phyloP scores from a whole-genome alignment of 208 protist species.

The Vickermania spadyakhi region DNA sequence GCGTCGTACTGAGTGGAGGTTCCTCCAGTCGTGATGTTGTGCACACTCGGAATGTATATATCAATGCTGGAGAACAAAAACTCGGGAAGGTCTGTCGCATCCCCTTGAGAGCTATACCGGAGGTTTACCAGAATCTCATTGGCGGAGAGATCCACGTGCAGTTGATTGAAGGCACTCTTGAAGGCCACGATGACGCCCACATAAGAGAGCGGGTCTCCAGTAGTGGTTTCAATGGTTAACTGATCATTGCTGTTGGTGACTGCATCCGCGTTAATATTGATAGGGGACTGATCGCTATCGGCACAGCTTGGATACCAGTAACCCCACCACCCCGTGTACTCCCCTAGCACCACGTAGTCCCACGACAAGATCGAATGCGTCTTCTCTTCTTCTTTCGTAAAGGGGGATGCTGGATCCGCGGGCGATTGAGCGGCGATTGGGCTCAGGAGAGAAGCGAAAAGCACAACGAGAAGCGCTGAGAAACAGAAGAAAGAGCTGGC shows the following conservation, averaged over 20 bases:
- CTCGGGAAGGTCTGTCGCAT: neutral
- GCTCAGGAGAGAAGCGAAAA: slow-evolving; percentile 1
- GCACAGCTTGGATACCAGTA: neutral
- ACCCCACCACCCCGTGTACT: neutral
- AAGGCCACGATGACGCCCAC: neutral
- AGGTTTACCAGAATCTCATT: neutral
- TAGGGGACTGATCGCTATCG: neutral
- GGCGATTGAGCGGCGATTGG: neutral
- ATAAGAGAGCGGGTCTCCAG: neutral
- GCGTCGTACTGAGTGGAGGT: neutral
- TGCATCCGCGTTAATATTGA: neutral
- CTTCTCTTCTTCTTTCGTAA: neutral
- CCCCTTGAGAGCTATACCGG: neutral
- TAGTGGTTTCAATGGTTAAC: neutral
- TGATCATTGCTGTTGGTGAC: neutral
- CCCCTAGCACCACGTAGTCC: neutral
- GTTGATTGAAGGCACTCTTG: neutral
- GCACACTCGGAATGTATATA: neutral
- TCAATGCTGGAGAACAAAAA: neutral
- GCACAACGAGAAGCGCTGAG: neutral
- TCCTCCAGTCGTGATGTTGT: neutral
- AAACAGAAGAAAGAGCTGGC: no score
- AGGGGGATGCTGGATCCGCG: slow-evolving; percentile 2
- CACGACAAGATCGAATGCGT: neutral
- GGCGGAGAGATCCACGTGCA: neutral